These are phyloP conservation scores for Bipolaris gigantea DNA, from an alignment of 2,329 filamentous ascomycete species.

Conservation along the genomic window DNA sequence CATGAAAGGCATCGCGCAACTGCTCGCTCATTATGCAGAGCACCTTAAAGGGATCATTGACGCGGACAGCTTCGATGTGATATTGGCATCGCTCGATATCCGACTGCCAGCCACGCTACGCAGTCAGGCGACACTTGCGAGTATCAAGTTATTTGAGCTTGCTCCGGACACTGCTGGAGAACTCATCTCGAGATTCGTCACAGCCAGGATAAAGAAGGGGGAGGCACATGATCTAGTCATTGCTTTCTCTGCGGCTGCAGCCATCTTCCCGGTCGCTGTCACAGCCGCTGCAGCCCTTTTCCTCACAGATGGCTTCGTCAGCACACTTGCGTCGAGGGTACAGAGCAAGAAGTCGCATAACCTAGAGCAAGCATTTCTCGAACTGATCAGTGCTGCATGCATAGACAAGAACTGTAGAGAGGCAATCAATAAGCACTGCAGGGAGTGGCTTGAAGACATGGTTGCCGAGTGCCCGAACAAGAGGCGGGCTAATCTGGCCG, in stretches of 20 bases:
- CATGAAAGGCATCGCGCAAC: conserved; percentile 61
- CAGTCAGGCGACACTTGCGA: conserved; percentile 78
- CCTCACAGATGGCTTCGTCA: conserved; percentile 83
- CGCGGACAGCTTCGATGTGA: conserved; percentile 76
- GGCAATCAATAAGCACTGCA: conserved; percentile 80
- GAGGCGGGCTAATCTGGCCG: conserved; percentile 55
- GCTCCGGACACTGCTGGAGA: conserved; percentile 70
- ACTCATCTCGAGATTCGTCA: conserved; percentile 74
- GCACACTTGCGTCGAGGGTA: conserved; percentile 74
- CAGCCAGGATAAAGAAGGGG: conserved; percentile 67
- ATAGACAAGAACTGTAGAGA: conserved; percentile 81
- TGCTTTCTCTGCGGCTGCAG: conserved; percentile 89
- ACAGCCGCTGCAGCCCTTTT: conserved; percentile 77
- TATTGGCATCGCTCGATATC: conserved; percentile 85
- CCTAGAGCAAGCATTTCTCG: conserved; percentile 82
- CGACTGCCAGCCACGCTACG: conserved; percentile 72
- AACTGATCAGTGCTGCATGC: conserved; percentile 89
- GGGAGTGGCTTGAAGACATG: conserved; percentile 83
- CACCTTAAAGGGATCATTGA: conserved; percentile 66
- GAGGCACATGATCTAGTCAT: conserved; percentile 88
- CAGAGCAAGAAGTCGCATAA: conserved; percentile 80
- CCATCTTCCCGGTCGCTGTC: conserved; percentile 83
- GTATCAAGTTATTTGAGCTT: conserved; percentile 80
- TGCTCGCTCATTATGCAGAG: conserved; percentile 58
- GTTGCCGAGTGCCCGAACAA: conserved; percentile 70